Evolutionary conservation across 306 rosid genomes (phyloP).

Genomic region (Prunus fruticosa): DNA sequence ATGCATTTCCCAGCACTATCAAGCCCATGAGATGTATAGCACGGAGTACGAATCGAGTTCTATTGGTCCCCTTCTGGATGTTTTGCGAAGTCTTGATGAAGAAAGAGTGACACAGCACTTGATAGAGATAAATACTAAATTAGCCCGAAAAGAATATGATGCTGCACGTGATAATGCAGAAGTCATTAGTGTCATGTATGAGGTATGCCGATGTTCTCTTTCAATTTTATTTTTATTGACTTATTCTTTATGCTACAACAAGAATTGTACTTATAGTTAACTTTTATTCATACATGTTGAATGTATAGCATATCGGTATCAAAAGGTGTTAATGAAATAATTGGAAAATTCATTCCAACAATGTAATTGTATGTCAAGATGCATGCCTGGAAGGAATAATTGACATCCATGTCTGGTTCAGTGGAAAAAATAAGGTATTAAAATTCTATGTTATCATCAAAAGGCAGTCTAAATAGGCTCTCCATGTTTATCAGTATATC

Average conservation of each 20-base stretch:
- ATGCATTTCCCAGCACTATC: conserved; percentile 86
- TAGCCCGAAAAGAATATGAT: conserved; percentile 54
- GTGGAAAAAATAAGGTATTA: not conserved
- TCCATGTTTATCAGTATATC: not conserved
- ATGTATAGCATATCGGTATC: not conserved
- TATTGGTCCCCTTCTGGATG: conserved; percentile 80
- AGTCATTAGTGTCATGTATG: conserved; percentile 83
- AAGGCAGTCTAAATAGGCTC: not conserved
- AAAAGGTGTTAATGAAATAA: not conserved
- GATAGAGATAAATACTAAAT: conserved; percentile 55
- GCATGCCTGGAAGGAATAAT: not conserved
- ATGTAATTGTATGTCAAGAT: not conserved
- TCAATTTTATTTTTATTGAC: not conserved
- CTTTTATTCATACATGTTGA: not conserved
- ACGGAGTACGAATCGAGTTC: conserved; percentile 72
- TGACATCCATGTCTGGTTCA: not conserved
- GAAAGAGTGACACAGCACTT: conserved; percentile 75
- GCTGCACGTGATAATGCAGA: conserved; percentile 58
- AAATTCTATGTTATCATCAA: not conserved
- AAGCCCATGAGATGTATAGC: conserved; percentile 69
- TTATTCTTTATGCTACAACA: not conserved
- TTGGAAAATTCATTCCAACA: not conserved
- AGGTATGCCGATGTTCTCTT: conserved; percentile 37
- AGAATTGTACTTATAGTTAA: not conserved
- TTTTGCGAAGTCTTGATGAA: conserved; percentile 69